phyloP scores from a whole-genome alignment of 306 rosid species.

The Gynostemma pentaphyllum region DNA sequence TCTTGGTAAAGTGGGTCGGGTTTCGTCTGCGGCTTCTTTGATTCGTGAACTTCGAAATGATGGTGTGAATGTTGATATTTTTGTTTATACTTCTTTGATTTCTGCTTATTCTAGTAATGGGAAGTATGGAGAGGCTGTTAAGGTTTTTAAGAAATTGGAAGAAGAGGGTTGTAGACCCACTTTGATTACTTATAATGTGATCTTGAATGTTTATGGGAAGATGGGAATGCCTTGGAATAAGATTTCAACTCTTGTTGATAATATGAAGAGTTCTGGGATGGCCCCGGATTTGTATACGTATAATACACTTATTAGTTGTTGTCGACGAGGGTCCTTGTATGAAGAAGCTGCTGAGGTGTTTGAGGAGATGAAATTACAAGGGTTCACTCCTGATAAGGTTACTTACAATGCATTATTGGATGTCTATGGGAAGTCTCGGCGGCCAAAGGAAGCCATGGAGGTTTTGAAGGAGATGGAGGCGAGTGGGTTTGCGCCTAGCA shows the following conservation, averaged over 20 bases:
- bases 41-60: conserved; percentile 35
- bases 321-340: conserved; percentile 62
- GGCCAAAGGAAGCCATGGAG: conserved; percentile 65
- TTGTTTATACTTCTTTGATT: conserved; percentile 71
- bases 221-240: conserved; percentile 89
- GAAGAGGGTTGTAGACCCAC: conserved; percentile 63
- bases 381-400: conserved; percentile 65
- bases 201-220: conserved; percentile 77
- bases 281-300: conserved; percentile 74
- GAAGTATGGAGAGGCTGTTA: conserved; percentile 59
- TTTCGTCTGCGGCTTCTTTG: conserved; percentile 42
- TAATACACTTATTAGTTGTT: conserved; percentile 67
- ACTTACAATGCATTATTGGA: conserved; percentile 75
- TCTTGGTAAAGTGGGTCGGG: conserved; percentile 64
- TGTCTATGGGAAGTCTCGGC: conserved; percentile 83
- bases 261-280: conserved; percentile 48
- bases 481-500: conserved; percentile 47
- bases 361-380: conserved; percentile 42
- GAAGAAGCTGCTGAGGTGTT: conserved; percentile 56
- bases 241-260: conserved; percentile 31
- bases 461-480: conserved; percentile 72
- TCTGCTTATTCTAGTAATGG: conserved; percentile 59
- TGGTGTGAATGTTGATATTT: conserved; percentile 56
- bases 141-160: conserved; percentile 55
- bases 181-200: conserved; percentile 62